These are phyloP conservation scores for Helianthus tuberosus DNA, from an alignment of 129 eudicot genomes.

Conservation along the genomic window DNA sequence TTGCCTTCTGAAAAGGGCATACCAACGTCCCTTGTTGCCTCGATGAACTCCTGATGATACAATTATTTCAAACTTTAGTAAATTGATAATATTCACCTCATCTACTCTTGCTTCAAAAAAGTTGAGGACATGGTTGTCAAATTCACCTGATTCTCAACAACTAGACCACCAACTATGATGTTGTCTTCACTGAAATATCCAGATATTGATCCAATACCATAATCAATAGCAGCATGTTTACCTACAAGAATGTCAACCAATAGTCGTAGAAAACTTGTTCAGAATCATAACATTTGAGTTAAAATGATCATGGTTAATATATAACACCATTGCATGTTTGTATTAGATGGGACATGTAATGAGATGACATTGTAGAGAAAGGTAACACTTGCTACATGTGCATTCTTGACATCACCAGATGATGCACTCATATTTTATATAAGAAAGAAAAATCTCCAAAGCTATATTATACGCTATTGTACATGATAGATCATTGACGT, in stretches of 20 bases:
- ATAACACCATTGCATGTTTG: too few species aligned
- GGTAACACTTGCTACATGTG: background rate
- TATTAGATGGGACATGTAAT: background rate
- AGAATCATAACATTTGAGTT: too few species aligned
- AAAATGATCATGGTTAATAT: too few species aligned
- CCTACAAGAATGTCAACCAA: constrained; percentile 36
- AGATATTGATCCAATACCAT: constrained; percentile 67
- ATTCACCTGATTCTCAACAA: constrained; percentile 58
- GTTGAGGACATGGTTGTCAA: background rate
- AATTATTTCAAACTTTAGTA: background rate
- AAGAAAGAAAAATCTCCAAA: too few species aligned
- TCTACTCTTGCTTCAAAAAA: background rate
- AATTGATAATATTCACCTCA: background rate
- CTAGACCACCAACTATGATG: constrained; percentile 52
- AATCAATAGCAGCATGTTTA: constrained; percentile 57
- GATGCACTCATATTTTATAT: background rate
- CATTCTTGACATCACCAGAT: background rate
- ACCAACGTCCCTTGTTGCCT: constrained; percentile 64
- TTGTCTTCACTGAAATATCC: constrained; percentile 71
- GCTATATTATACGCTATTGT: too few species aligned
- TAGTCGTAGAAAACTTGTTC: background rate
- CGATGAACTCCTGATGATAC: constrained; percentile 57
- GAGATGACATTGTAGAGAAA: background rate
- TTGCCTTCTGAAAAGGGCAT: constrained; percentile 50
- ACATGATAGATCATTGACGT: too few species aligned